Base-by-base conservation (phyloP, 371 early-diverging fungal genomes). In the Rhizopus sp. region DNA sequence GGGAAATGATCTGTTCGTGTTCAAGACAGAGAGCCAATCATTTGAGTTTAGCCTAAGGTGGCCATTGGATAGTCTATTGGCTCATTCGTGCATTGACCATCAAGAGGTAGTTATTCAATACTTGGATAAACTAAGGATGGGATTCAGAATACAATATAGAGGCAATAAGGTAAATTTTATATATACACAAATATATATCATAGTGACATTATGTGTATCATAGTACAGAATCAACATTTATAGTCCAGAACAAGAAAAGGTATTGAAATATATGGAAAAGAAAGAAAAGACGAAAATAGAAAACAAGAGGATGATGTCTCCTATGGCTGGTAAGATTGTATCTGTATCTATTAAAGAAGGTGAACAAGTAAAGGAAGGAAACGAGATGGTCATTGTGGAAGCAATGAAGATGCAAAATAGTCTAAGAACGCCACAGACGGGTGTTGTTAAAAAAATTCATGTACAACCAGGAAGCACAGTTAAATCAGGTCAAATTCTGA, bases 331-430 rank as follows among this genome's bases (percentile, higher is more conserved):
- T 12, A 75, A 84, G 9, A 92, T 98, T 4, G 87, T 95, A 30
- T 87, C 87, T 33, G 73, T 98, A 0, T 83, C 88, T 16, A 95
- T 95, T 44, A 84, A 88, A 70, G 87, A 72, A 30, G 96, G 95
- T 12, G 93, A 98, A 61, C 72, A 80, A 15, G 86, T 83, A 50
- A 78, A 84, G 3, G 89, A 93, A 71, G 98, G 98, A 1, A 74
- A 77, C 4, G 95, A 94, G 62, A 68, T 98, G 7, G 91, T 89
- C 0, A 89, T 95, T 0, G 92, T 98, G 4, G 98, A 98, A 74
- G 98, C 98, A 29, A 98, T 98, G 98, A 98, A 98, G 79, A 97
- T 97, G 98, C 95, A 97, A 63, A 96, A 98, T 63, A 92, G 96
- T 6, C 68, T 98, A 45, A 81, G 91, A 3, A 87, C 96, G 7